Evolutionary conservation across 192 early-diverging fungal genomes (phyloP), one percentile per base, ranked within the genome.

Genomic region (Rhizoclosmatium sp.): DNA sequence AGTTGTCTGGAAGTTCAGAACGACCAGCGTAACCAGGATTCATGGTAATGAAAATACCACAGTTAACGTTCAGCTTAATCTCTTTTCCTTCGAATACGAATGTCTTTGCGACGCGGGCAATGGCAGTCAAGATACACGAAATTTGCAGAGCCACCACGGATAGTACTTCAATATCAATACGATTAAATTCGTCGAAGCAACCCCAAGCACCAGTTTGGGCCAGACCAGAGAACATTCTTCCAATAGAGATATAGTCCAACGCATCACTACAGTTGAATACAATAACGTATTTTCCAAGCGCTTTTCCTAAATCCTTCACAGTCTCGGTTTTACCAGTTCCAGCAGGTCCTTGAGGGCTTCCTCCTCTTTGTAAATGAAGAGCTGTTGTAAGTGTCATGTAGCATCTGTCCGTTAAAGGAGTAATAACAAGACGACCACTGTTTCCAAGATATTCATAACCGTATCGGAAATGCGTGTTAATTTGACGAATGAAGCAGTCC

Each of bases 271-370:
- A 91, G 76, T 91, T 91, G 40, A 88, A 82, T 4, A 91, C 89
- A 68, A 91, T 89, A 41, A 89, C 87, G 42, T 91, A 89, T 65
- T 89, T 90, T 21, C 87, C 89, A 14, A 91, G 76, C 39, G 84
- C 85, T 64, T 90, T 90, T 16, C 87, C 88, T 16, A 91, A 76
- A 81, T 91, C 89, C 65, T 91, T 91, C 0, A 91, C 89, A 4
- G 89, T 91, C 67, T 91, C 89, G 16, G 89, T 91, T 75, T 91
- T 91, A 16, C 89, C 89, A n/a, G 89, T 91, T 71, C 89, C 89
- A 44, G 86, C 88, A 1, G 88, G 89, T 0, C 89, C 89, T 61
- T 89, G 88, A 16, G 89, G 89, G 69, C 82, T 82, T 3, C 89
- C 89, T 51, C 89, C 89, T 21, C 87, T 78, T 71, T 82, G 80